Evolutionary conservation across 768 basidiomycete species (phyloP), one percentile per base, ranked within the genome.

Genomic region (Tephrocybe sp.): DNA sequence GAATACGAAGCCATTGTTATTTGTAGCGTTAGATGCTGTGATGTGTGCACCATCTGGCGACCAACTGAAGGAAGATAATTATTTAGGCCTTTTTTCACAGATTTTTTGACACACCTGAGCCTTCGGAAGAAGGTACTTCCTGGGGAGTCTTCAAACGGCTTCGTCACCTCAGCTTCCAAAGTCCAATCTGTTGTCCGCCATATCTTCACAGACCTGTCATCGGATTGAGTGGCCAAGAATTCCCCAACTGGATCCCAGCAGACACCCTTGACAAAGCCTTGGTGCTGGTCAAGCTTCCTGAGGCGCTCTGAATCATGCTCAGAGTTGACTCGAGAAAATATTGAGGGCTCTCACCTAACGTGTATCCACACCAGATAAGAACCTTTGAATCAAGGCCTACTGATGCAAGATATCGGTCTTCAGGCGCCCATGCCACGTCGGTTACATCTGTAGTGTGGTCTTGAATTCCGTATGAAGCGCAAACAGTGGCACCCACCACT

Each of bases 191-290:
- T 85, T 0, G 96, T 96, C 56, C 87, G 80, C 97, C 97, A 99
- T 30, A 99, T 89, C 64, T 96, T 97, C 54, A 98, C 92, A 4
- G 92, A 87, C 64, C 90, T 84, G 69, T 99, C 97, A 68, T 98
- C 96, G 21, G 94, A 95, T 70, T 96, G 84, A 34, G 96, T 98
- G n/a, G 97, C 96, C 53, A 99, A 83, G 63, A 87, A 98, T 69
- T 98, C 90, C 38, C 97, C 97, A 2, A 95, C 96, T 3, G 97
- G 97, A 70, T 99, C 97, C 86, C 96, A 99, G 63, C 92, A 95
- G 42, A 99, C 92, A 51, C 97, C 97, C 69, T 99, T 98, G 60
- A 99, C 95, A 66, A 98, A 98, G 2, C 94, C 96, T 60, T 92
- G 86, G 62, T 98, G 97, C 50, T 83, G 83, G 51, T 91, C 89